Conservation (phyloP, 768 basidiomycete species). For the Rossbeevera mucosa region DNA sequence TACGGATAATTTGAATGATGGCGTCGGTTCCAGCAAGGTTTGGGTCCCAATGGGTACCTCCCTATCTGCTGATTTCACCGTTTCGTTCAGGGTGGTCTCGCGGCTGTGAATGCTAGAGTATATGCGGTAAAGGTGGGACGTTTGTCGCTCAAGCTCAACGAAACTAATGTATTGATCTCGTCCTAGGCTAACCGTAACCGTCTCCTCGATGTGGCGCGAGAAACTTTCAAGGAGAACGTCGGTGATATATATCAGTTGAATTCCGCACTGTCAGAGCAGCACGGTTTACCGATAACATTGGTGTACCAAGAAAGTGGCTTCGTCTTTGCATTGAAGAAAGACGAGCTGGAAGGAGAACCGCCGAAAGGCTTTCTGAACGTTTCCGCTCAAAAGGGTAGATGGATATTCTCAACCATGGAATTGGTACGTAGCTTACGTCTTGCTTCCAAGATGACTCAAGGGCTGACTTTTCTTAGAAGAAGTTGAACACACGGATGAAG, state of each 20-base stretch:
- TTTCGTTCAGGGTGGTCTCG: slow-evolving; percentile 56
- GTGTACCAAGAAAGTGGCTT: slow-evolving; percentile 74
- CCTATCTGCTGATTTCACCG: not conserved
- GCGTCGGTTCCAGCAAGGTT: slow-evolving; percentile 57
- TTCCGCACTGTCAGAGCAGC: slow-evolving; percentile 51
- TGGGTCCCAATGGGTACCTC: not conserved
- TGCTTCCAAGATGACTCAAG: not conserved
- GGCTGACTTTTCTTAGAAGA: slow-evolving; percentile 49
- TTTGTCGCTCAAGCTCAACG: not conserved
- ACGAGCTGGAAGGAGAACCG: slow-evolving; percentile 44
- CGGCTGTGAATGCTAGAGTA: slow-evolving; percentile 72
- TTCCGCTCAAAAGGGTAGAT: slow-evolving; percentile 60
- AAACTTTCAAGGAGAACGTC: slow-evolving; percentile 91
- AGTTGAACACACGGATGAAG: slow-evolving; percentile 83
- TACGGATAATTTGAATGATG: slow-evolving; percentile 67
- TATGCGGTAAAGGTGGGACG: slow-evolving; percentile 74
- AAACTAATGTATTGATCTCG: not conserved
- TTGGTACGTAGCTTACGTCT: slow-evolving; percentile 46
- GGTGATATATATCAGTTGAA: slow-evolving; percentile 77
- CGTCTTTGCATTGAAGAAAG: slow-evolving; percentile 65
- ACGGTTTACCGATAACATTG: slow-evolving; percentile 61
- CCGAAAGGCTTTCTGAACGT: slow-evolving; percentile 72
- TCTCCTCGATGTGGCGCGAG: slow-evolving; percentile 89
- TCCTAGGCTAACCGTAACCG: slow-evolving; percentile 69
- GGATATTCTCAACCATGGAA: slow-evolving; percentile 76